A percentile compares a stretch with the other conserved stretches of the same genome.
These are phyloP conservation scores for Elaeis guineensis DNA, from an alignment of 176 grass and related monocot species.

Conservation along the genomic window DNA sequence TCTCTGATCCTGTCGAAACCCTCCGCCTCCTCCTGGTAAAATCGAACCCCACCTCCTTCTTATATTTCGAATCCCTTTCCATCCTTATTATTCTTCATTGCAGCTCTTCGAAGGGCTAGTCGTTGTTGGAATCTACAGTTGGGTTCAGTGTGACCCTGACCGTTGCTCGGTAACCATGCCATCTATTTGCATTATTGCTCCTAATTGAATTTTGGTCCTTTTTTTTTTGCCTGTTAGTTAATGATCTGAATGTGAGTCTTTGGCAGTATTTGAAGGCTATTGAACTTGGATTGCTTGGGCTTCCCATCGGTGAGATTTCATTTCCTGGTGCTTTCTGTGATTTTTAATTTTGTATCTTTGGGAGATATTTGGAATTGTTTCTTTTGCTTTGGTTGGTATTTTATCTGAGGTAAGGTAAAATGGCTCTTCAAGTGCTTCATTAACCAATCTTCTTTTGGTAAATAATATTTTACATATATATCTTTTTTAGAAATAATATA, in stretches of 20 bases:
- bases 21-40: conserved; percentile 62
- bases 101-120: conserved; percentile 62
- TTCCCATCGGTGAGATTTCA: conserved; percentile 49
- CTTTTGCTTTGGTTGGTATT: too few species aligned
- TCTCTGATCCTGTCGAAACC: conserved; percentile 38
- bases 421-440: too few species aligned
- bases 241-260: conserved; percentile 5
- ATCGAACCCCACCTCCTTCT: neutral
- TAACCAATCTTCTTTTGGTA: too few species aligned
- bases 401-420: too few species aligned
- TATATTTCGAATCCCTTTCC: too few species aligned
- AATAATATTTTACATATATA: too few species aligned
- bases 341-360: conserved; percentile 2
- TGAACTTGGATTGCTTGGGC: conserved; percentile 39
- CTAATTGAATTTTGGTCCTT: neutral
- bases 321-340: neutral
- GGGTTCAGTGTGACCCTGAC: conserved; percentile 37
- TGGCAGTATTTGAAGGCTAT: conserved; percentile 55
- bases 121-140: conserved; percentile 60
- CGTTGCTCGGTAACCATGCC: conserved; percentile 39
- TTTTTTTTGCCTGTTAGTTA: neutral
- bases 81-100: neutral
- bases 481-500: too few species aligned
- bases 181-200: conserved; percentile 8
- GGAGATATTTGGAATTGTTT: too few species aligned